Evolutionary conservation across 352 stramenopile genomes (phyloP).

Genomic region (Globisporangium iwayamae): DNA sequence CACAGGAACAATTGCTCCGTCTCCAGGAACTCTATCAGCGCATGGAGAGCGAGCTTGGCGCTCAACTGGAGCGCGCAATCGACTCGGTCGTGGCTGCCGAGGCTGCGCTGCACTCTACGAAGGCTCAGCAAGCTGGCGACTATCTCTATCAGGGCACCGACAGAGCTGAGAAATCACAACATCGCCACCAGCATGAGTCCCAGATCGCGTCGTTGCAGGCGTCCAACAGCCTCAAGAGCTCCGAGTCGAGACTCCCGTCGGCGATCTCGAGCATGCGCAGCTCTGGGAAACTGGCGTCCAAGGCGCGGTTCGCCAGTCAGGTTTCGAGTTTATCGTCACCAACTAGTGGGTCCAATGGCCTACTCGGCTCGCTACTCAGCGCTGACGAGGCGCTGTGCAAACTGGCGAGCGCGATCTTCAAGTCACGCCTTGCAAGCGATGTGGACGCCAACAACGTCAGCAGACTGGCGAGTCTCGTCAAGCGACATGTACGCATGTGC

Average conservation of each 20-base stretch:
- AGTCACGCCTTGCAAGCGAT: neutral
- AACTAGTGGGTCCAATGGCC: neutral
- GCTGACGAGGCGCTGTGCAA: slow-evolving; percentile 1
- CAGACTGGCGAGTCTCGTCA: slow-evolving; percentile 14
- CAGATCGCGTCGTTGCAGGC: slow-evolving; percentile 9
- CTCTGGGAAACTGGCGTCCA: neutral
- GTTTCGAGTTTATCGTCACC: neutral
- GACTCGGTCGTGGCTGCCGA: slow-evolving; percentile 18
- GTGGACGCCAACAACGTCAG: neutral
- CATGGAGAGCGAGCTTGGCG: slow-evolving; percentile 24
- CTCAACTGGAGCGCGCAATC: slow-evolving; percentile 29
- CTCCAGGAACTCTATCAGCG: slow-evolving; percentile 17
- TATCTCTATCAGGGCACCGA: neutral
- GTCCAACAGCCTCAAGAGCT: neutral
- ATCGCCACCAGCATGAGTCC: neutral
- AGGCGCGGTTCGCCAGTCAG: neutral
- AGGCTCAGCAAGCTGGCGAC: neutral
- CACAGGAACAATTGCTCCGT: slow-evolving; percentile 11
- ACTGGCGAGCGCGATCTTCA: slow-evolving; percentile 8
- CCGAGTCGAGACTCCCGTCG: slow-evolving; percentile 11
- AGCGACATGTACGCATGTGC: slow-evolving; percentile 12
- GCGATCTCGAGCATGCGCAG: slow-evolving; percentile 8
- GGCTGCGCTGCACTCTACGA: slow-evolving; percentile 8
- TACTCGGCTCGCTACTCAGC: neutral
- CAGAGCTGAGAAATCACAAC: neutral